phyloP scores from a whole-genome alignment of 2,329 filamentous ascomycete genomes.

The Phoma herbarum region DNA sequence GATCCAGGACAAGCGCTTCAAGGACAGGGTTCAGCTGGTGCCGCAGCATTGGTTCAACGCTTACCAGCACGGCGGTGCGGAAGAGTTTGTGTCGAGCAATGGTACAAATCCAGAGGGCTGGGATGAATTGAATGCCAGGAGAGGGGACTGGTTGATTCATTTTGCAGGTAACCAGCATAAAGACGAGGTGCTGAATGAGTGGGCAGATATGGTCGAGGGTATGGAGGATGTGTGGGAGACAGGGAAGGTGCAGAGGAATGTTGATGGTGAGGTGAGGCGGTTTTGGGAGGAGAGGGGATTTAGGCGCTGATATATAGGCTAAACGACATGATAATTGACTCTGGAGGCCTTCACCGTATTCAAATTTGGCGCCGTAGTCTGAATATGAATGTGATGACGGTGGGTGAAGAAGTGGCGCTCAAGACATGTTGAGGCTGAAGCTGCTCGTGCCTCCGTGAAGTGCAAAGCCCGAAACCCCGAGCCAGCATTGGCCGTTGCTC shows the following conservation, averaged over 20 bases:
- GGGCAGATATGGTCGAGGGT: slow-evolving; percentile 31
- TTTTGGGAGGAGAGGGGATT: slow-evolving; percentile 28
- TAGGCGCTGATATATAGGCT: not conserved
- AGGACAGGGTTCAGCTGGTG: slow-evolving; percentile 44
- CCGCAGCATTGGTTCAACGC: slow-evolving; percentile 58
- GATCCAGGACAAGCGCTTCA: slow-evolving; percentile 47
- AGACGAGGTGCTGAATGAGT: slow-evolving; percentile 49
- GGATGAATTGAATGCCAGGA: slow-evolving; percentile 44
- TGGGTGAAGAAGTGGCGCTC: not conserved
- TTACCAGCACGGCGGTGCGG: slow-evolving; percentile 47
- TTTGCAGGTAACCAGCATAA: slow-evolving; percentile 52
- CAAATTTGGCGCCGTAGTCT: not conserved
- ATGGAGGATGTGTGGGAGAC: slow-evolving; percentile 38
- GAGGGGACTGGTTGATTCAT: slow-evolving; percentile 56
- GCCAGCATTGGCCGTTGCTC: no score
- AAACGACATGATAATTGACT: not conserved
- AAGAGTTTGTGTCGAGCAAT: slow-evolving; percentile 27
- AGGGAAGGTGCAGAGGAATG: slow-evolving; percentile 35
- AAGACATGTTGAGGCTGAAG: slow-evolving; percentile 3
- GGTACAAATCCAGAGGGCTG: slow-evolving; percentile 49
- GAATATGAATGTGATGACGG: not conserved
- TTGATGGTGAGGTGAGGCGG: slow-evolving; percentile 34
- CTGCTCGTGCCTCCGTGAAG: not conserved
- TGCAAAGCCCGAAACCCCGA: slow-evolving; percentile 7
- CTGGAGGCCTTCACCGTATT: not conserved